phyloP scores from a whole-genome alignment of 208 protist species.

The Wallacemonas sp. region DNA sequence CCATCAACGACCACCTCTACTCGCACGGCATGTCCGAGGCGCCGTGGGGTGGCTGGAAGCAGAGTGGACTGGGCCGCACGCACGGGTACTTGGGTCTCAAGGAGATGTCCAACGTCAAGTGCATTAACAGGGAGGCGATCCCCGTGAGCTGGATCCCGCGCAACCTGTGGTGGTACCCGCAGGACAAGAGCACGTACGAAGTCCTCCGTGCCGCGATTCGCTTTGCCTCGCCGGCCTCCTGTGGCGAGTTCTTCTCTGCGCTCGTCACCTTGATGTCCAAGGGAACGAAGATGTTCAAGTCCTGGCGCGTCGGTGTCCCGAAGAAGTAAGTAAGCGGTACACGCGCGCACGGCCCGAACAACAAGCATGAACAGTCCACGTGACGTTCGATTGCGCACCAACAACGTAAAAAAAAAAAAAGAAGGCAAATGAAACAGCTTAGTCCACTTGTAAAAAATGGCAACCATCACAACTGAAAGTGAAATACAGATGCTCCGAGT shows the following conservation, averaged over 20 bases:
- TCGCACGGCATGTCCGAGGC: constrained; percentile 64
- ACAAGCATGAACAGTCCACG: no score
- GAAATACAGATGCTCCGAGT: no score
- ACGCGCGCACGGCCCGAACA: no score
- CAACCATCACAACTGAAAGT: no score
- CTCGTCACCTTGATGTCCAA: constrained; percentile 36
- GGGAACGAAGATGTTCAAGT: constrained; percentile 52
- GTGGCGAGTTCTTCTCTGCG: constrained; percentile 28
- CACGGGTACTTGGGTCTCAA: constrained; percentile 73
- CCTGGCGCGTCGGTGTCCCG: constrained; percentile 39
- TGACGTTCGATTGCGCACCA: no score
- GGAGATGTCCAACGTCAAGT: constrained; percentile 88
- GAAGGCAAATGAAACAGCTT: no score
- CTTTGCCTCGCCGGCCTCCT: constrained; percentile 38
- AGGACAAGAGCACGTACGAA: constrained; percentile 40
- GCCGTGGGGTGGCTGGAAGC: constrained; percentile 92
- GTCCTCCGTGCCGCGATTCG: constrained; percentile 31
- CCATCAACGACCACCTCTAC: constrained; percentile 82
- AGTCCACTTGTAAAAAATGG: no score
- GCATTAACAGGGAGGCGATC: constrained; percentile 67
- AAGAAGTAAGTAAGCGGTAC: no score
- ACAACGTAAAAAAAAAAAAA: no score
- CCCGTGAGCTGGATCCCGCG: constrained; percentile 36
- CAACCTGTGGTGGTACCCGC: constrained; percentile 85
- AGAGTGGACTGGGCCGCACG: constrained; percentile 84